Base-by-base conservation (phyloP, 306 rosid genomes). In the Ormosia semicastrata region DNA sequence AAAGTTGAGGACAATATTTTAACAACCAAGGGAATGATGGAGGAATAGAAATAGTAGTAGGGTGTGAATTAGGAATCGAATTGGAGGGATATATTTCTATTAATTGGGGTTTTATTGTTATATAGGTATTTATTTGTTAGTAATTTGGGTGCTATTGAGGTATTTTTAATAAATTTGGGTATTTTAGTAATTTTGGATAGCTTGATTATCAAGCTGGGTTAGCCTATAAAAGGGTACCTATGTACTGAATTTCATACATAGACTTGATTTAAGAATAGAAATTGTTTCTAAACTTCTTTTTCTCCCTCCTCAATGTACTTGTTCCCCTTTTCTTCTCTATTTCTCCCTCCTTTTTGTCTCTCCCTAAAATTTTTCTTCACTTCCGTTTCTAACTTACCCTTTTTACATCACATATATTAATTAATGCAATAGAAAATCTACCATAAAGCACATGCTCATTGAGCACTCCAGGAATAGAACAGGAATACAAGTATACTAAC, bases 401-500 rank as follows among this genome's bases (percentile, higher is more conserved):
- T 59, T 68, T 32, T 52, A 36, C 56, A 46, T 49, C 58, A 69
- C 50, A 76, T 29, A 39, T 15, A 75, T 39, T 18, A 29, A 67
- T 37, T 59, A 50, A 60, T 30, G 36, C 50, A 79, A 52, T 67
- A 79, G 67, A 54, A 74, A 72, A 40, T 46, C 77, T 36, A 53
- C 43, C 13, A 64, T 6, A 82, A 39, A 46, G 67, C 46, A 39
- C 64, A 57, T 75, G 75, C 57, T 4, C 24, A 1, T 69, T 30
- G 49, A 44, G 62, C 53, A 79, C 14, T 37, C 53, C 33, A 15
- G 12, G 8, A 75, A 71, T 40, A 43, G 30, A 75, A 33, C 62
- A 40, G 44, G 17, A 65, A 39, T 40, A 80, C 57, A 68, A 1
- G 62, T 34, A 64, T 63, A 86, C 87, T 89, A 81, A 96, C 99